Base-by-base conservation (phyloP, 2,329 filamentous ascomycete species). In the Penicillium concentricum region DNA sequence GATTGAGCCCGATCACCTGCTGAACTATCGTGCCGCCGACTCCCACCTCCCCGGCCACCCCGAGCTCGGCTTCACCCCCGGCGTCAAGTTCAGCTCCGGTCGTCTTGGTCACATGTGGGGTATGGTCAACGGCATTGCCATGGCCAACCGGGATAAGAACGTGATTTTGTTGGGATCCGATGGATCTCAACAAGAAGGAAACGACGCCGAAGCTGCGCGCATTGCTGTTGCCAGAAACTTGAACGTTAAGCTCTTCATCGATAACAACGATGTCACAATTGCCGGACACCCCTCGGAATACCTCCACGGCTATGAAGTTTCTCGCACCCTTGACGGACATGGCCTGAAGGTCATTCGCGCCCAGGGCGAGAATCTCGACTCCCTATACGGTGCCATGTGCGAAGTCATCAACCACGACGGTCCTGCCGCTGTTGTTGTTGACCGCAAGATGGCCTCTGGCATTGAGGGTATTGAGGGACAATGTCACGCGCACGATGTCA, bases 241-340 rank as follows among this genome's bases (percentile, higher is more conserved):
- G 30, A 75, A 75, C 15, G 67, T 76, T 39, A 76, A 76, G 66
- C 47, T 76, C 13, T 69, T 76, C 51, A 60, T 76, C 46, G 74
- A 76, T 49, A 74, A 76, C 61, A 76, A 76, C 57, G 72, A 76
- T 59, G 74, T 76, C 28, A 76, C 74, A 0, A 76, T 76, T 56
- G 73, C 74, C 3, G 74, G 73, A 9, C 72, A 76, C 43, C 74
- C 74, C 5, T 75, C 73, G 0, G 57, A 74, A 43, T 76, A 76
- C 50, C 66, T 75, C 6, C 71, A 72, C 59, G 74, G 74, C 7
- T 76, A 71, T 39, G 66, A 70, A 15, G 52, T 76, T 12, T 64
- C 44, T 16, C 57, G 60, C 1, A 76, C 72, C 3, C 65, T 76
- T 7, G 46, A 63, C n/a, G 74, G 74, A 12, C 74, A 76, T 43